Conservation (phyloP, 306 rosid genomes). For the Medicago lupulina region DNA sequence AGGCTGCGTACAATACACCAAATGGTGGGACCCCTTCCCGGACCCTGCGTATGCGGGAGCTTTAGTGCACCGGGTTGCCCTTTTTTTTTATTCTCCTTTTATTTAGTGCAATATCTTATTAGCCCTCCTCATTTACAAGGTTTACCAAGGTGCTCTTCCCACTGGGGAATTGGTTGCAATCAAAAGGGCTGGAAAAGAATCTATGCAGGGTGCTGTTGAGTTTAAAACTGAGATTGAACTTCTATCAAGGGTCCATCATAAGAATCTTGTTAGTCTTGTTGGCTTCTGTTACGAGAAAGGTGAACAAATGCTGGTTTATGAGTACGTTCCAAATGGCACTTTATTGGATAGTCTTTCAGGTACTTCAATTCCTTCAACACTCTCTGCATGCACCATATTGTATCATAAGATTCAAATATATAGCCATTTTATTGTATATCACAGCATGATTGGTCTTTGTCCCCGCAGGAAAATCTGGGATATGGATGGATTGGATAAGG, state of each 20-base stretch:
- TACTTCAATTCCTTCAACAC: constrained; percentile 47
- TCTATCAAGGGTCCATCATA: constrained; percentile 88
- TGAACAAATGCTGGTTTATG: constrained; percentile 87
- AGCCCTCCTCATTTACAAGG: constrained; percentile 48
- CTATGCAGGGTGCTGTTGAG: constrained; percentile 74
- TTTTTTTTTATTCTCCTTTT: constrained; percentile 10
- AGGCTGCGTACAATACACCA: too few relatives aligned
- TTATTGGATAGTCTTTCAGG: constrained; percentile 75
- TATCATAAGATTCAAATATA: not conserved
- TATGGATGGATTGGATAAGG: constrained; percentile 76
- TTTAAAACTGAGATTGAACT: constrained; percentile 89
- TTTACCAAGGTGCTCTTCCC: constrained; percentile 67
- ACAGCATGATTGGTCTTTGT: not conserved
- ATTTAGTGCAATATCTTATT: constrained; percentile 38
- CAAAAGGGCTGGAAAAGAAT: constrained; percentile 70
- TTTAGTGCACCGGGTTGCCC: too few relatives aligned
- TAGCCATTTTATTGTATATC: not conserved
- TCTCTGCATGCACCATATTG: constrained; percentile 25
- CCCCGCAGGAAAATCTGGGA: constrained; percentile 68
- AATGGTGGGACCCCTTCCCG: too few relatives aligned
- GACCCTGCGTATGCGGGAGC: too few relatives aligned
- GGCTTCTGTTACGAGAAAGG: constrained; percentile 84
- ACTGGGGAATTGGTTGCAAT: constrained; percentile 72
- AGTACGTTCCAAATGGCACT: constrained; percentile 74
- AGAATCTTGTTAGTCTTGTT: constrained; percentile 73